Conservation (phyloP, 1,284 basidiomycete genomes). For the Malassezia sp. region DNA sequence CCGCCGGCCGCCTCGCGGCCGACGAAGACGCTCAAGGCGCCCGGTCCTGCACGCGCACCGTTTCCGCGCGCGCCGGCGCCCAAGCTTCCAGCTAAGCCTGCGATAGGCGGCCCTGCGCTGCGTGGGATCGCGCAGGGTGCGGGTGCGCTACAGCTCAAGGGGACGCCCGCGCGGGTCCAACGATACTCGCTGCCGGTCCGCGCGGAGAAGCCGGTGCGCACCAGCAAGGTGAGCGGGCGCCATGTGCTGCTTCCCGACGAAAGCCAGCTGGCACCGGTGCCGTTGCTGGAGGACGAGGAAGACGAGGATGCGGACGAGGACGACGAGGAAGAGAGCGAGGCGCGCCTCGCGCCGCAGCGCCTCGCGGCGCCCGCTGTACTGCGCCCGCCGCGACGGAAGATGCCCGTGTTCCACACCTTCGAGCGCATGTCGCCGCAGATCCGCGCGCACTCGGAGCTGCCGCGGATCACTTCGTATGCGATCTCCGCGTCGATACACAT, state of each 20-base stretch:
- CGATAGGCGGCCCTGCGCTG: neutral
- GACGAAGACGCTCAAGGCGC: constrained; percentile 8
- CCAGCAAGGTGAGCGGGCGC: constrained; percentile 81
- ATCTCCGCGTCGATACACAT: constrained; percentile 57
- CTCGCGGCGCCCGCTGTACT: constrained; percentile 10
- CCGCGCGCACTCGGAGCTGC: constrained; percentile 31
- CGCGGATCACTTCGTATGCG: constrained; percentile 57
- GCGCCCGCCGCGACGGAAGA: constrained; percentile 21
- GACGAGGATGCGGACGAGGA: constrained; percentile 39
- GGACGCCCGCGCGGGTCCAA: constrained; percentile 37
- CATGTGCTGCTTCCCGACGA: constrained; percentile 81
- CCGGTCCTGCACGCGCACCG: constrained; percentile 4
- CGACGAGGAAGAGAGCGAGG: constrained; percentile 38
- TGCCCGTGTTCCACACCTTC: constrained; percentile 43
- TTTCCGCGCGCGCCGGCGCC: constrained; percentile 17
- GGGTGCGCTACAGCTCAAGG: constrained; percentile 27
- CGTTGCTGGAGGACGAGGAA: constrained; percentile 35
- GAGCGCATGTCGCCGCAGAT: constrained; percentile 39
- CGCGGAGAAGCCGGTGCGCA: constrained; percentile 54
- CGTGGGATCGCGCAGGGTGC: constrained; percentile 3
- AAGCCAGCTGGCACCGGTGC: constrained; percentile 72
- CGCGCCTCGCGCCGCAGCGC: constrained; percentile 19
- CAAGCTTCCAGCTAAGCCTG: neutral
- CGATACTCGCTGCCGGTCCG: constrained; percentile 44
- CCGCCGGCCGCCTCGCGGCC: constrained; percentile 5